Evolutionary conservation across 2,329 filamentous ascomycete species (phyloP).

Genomic region (Fusarium sarcochroum): DNA sequence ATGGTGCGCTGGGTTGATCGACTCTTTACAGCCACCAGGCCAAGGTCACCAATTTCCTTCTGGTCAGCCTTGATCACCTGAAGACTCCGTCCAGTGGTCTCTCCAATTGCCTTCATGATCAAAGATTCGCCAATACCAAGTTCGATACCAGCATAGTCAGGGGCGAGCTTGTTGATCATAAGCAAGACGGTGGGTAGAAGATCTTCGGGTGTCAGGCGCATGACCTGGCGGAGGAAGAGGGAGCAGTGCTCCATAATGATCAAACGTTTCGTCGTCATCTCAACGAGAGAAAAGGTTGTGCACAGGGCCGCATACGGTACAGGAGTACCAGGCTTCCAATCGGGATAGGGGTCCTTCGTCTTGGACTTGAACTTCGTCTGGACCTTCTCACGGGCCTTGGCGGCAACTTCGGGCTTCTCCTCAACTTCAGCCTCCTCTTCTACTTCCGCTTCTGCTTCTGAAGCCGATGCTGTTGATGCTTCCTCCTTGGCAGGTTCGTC

Average conservation of each 20-base stretch:
- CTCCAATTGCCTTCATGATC: slow-evolving; percentile 98
- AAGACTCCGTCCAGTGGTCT: slow-evolving; percentile 89
- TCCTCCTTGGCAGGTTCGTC: slow-evolving; percentile 50
- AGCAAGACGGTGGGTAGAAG: slow-evolving; percentile 89
- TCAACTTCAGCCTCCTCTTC: slow-evolving; percentile 65
- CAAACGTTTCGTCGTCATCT: slow-evolving; percentile 93
- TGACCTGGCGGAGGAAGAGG: slow-evolving; percentile 92
- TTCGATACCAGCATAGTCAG: slow-evolving; percentile 96
- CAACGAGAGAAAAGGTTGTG: slow-evolving; percentile 92
- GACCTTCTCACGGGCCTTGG: slow-evolving; percentile 83
- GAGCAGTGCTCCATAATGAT: slow-evolving; percentile 91
- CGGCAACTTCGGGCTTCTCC: slow-evolving; percentile 78
- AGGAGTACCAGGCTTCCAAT: slow-evolving; percentile 90
- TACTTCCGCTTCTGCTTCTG: slow-evolving; percentile 58
- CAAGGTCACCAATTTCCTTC: slow-evolving; percentile 95
- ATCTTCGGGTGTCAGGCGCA: slow-evolving; percentile 89
- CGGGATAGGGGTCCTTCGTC: slow-evolving; percentile 87
- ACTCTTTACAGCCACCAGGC: slow-evolving; percentile 94
- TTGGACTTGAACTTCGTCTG: slow-evolving; percentile 80
- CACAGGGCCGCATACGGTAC: slow-evolving; percentile 96
- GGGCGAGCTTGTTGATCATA: slow-evolving; percentile 98
- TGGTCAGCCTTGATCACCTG: slow-evolving; percentile 95
- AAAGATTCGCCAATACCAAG: slow-evolving; percentile 98
- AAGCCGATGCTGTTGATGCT: slow-evolving; percentile 50
- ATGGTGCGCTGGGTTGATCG: slow-evolving; percentile 95